Conservation (phyloP, 1,139 yeast genomes). For the Protomyces arabidopsidicola region DNA sequence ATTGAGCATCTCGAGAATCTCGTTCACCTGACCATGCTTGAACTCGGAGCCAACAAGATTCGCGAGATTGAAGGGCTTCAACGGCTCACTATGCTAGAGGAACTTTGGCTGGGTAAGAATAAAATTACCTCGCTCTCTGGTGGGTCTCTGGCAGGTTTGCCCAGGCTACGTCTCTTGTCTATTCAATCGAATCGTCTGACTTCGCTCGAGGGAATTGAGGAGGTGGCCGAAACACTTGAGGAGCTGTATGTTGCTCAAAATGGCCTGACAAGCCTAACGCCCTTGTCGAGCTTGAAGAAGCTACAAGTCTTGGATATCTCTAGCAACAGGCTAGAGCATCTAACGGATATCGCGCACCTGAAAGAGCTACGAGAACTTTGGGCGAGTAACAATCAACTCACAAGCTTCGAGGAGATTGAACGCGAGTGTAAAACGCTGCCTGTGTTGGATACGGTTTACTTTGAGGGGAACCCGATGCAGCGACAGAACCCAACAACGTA, state of each 20-base stretch:
- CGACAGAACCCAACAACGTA: conserved; percentile 68
- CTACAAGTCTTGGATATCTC: conserved; percentile 77
- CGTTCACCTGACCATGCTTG: conserved; percentile 61
- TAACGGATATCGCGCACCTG: conserved; percentile 66
- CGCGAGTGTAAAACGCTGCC: conserved; percentile 59
- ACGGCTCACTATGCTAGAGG: conserved; percentile 53
- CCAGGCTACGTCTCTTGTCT: conserved; percentile 68
- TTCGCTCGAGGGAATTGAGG: conserved; percentile 76
- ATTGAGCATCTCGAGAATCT: conserved; percentile 65
- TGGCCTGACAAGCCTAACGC: conserved; percentile 69
- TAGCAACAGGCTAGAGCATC: conserved; percentile 57
- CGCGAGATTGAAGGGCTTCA: conserved; percentile 57
- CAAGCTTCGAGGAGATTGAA: conserved; percentile 64
- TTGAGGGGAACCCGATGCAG: conserved; percentile 94
- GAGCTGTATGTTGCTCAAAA: conserved; percentile 88
- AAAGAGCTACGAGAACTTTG: conserved; percentile 77
- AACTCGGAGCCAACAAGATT: conserved; percentile 86
- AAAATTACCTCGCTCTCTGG: conserved; percentile 58
- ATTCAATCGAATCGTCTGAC: conserved; percentile 82
- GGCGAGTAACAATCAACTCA: conserved; percentile 76
- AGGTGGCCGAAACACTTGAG: conserved; percentile 58
- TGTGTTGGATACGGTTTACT: conserved; percentile 77
- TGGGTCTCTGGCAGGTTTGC: conserved; percentile 47
- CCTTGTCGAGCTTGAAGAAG: conserved; percentile 64
- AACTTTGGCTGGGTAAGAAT: conserved; percentile 93